phyloP scores from a whole-genome alignment of 1,284 basidiomycete species.

The Waitea zeae region DNA sequence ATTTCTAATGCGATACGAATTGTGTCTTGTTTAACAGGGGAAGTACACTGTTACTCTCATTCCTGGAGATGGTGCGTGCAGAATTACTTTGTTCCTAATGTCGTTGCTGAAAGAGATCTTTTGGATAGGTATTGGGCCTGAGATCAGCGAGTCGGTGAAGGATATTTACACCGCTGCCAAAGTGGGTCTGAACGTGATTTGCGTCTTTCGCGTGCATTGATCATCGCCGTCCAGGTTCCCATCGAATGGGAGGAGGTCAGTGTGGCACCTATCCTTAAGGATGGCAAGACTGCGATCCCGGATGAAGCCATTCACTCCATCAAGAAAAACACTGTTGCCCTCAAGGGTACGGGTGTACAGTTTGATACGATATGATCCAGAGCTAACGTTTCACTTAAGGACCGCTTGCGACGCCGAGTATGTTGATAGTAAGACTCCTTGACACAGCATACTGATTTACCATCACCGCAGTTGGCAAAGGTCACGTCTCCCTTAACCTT shows the following conservation, averaged over 20 bases:
- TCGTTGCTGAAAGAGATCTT: constrained; percentile 8
- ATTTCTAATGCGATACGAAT: too few relatives aligned
- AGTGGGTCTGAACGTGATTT: constrained; percentile 21
- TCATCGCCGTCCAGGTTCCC: constrained; percentile 63
- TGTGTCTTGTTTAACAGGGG: constrained; percentile 57
- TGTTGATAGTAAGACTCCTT: constrained; percentile 8
- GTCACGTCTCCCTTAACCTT: constrained; percentile 96
- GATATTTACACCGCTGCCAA: constrained; percentile 83
- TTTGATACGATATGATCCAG: constrained; percentile 1
- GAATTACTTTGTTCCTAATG: constrained; percentile 8
- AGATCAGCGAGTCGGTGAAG: constrained; percentile 95
- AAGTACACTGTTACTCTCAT: constrained; percentile 92
- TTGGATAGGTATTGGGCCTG: constrained; percentile 82
- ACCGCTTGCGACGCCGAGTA: constrained; percentile 88
- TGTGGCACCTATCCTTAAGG: constrained; percentile 86
- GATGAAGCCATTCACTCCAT: constrained; percentile 83
- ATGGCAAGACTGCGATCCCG: constrained; percentile 95
- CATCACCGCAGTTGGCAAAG: constrained; percentile 88
- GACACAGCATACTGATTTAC: neutral
- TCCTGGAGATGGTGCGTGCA: constrained; percentile 71
- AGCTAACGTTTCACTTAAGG: constrained; percentile 23
- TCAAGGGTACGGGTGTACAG: constrained; percentile 64
- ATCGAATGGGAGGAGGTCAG: constrained; percentile 99
- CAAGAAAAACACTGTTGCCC: constrained; percentile 93
- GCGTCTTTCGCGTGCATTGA: neutral